These are phyloP conservation scores for Chlamydomonas asymmetrica DNA, from an alignment of 139 green algal species.

Conservation along the genomic window DNA sequence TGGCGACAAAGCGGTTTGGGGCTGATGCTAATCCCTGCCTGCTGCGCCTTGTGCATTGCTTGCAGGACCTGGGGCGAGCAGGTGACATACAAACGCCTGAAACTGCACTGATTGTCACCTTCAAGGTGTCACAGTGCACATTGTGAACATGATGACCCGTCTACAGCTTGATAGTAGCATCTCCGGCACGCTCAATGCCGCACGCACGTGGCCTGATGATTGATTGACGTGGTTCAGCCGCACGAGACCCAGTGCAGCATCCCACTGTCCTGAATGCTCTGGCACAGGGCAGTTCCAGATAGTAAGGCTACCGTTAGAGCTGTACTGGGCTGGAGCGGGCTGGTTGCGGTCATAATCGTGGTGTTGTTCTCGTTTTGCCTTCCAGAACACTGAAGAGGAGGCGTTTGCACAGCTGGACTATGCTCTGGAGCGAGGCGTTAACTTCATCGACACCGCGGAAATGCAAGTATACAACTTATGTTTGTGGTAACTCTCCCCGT, in stretches of 20 bases:
- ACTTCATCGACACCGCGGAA: slow-evolving; percentile 77
- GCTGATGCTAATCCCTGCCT: not conserved
- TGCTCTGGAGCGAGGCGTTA: slow-evolving; percentile 49
- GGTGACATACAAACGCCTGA: not conserved
- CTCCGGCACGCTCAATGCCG: not conserved
- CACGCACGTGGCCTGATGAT: not conserved
- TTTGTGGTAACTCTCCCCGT: too few relatives aligned
- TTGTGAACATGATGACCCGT: not conserved
- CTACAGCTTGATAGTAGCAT: not conserved
- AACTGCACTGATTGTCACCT: too few relatives aligned
- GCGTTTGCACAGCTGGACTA: slow-evolving; percentile 56
- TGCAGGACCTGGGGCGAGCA: slow-evolving; percentile 3
- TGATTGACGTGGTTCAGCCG: not conserved
- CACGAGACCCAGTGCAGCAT: not conserved
- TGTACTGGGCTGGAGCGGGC: not conserved
- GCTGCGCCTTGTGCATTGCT: not conserved
- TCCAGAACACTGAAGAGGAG: slow-evolving; percentile 63
- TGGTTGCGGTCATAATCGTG: not conserved
- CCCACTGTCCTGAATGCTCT: not conserved
- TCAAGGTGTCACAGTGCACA: not conserved
- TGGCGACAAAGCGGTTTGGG: slow-evolving; percentile 16
- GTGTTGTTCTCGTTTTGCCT: not conserved
- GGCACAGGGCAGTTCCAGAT: not conserved
- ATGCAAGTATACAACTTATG: too few relatives aligned
- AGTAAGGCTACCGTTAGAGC: not conserved